phyloP scores from a whole-genome alignment of 2,329 filamentous ascomycete genomes.

The Hypomyces rosellus region DNA sequence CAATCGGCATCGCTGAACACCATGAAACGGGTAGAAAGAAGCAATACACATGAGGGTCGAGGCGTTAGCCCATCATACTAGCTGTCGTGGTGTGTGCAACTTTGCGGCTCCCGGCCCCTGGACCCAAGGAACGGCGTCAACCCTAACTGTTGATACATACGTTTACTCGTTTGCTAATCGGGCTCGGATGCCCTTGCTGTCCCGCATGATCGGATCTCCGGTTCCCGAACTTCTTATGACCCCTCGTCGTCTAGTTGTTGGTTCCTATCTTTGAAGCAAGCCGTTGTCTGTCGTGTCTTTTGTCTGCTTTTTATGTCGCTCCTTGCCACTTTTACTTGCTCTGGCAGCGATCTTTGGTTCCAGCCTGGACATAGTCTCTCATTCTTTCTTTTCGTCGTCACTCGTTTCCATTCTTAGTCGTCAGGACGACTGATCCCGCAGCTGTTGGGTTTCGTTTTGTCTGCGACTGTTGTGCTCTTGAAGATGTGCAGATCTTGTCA shows the following conservation, averaged over 20 bases:
- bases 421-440: constrained; percentile 7
- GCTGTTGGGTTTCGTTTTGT: neutral
- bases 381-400: neutral
- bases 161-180: neutral
- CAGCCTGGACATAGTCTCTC: neutral
- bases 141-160: neutral
- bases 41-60: neutral
- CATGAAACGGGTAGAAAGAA: neutral
- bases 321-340: constrained; percentile 4
- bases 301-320: neutral
- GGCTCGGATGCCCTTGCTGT: neutral
- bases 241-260: too few species aligned
- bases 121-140: constrained; percentile 6
- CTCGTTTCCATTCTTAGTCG: neutral
- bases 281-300: neutral
- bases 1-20: neutral
- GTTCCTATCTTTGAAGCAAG: too few species aligned
- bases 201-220: constrained; percentile 3
- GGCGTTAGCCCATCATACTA: neutral
- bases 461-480: neutral
- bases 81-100: neutral
- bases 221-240: neutral
- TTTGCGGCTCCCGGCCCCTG: neutral
- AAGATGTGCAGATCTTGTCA: neutral
- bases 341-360: constrained; percentile 7